phyloP scores from a whole-genome alignment of 371 early-diverging fungal genomes.

The Mortierella polycephala region DNA sequence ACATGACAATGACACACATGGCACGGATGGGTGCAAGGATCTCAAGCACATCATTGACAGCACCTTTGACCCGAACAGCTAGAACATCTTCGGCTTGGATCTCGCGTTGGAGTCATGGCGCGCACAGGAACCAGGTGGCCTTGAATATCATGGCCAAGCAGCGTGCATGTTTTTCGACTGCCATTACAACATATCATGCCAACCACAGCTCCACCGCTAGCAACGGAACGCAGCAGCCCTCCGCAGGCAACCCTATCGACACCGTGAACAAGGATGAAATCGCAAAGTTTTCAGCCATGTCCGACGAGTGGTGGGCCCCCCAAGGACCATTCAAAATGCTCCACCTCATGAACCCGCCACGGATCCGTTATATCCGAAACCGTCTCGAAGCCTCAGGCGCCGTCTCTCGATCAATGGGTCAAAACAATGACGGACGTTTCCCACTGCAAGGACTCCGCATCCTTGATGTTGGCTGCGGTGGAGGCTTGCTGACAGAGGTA shows the following conservation, averaged over 20 bases:
- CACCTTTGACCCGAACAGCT: not conserved
- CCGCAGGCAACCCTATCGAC: conserved; percentile 5
- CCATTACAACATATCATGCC: not conserved
- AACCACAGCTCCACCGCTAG: not conserved
- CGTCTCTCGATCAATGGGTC: conserved; percentile 15
- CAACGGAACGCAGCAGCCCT: not conserved
- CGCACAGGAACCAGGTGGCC: too few species aligned
- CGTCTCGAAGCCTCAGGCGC: conserved; percentile 55
- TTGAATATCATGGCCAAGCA: too few species aligned
- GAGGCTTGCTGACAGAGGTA: conserved; percentile 92
- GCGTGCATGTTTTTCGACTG: not conserved
- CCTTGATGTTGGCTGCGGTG: conserved; percentile 97
- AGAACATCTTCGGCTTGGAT: not conserved
- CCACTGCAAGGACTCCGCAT: conserved; percentile 74
- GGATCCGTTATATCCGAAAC: conserved; percentile 83
- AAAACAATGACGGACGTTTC: conserved; percentile 11
- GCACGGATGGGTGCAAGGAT: conserved; percentile 9
- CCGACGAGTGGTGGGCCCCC: conserved; percentile 94
- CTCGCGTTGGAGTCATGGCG: not conserved
- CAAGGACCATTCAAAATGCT: conserved; percentile 88
- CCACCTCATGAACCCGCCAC: conserved; percentile 89
- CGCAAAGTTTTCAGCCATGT: conserved; percentile 80
- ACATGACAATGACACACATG: conserved; percentile 5
- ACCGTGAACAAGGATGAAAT: conserved; percentile 83
- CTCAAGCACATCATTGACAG: conserved; percentile 9